Percentiles rank a stretch among this genome's conserved stretches.
These are phyloP conservation scores for Xylariaceae sp. DNA, from an alignment of 2,329 filamentous ascomycete genomes.

Conservation along the genomic window DNA sequence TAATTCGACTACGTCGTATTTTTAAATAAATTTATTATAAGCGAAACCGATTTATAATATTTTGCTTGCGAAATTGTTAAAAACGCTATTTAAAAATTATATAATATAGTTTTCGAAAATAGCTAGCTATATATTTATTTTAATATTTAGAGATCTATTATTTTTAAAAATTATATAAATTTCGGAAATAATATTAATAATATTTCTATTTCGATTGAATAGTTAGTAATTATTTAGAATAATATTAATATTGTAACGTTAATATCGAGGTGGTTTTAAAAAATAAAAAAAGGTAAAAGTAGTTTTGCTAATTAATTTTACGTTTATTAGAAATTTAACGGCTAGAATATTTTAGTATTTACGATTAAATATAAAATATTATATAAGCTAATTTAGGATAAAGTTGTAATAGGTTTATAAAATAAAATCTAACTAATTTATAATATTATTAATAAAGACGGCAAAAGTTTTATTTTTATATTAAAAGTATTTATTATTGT, in stretches of 20 bases:
- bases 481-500: too few species aligned
- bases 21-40: slow-evolving; percentile 31
- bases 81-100: slow-evolving; percentile 32
- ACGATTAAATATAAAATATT: too few species aligned
- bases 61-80: slow-evolving; percentile 35
- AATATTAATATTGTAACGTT: slow-evolving; percentile 7
- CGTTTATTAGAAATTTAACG: too few species aligned
- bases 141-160: slow-evolving; percentile 30
- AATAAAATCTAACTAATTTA: too few species aligned
- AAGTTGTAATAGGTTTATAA: too few species aligned
- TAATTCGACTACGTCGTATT: slow-evolving; percentile 33
- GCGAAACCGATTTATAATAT: slow-evolving; percentile 32
- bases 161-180: slow-evolving; percentile 37
- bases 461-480: too few species aligned
- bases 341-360: too few species aligned
- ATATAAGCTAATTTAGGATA: too few species aligned
- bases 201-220: slow-evolving; percentile 24
- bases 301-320: too few species aligned
- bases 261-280: too few species aligned
- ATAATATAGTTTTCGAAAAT: slow-evolving; percentile 28
- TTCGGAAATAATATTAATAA: slow-evolving; percentile 24
- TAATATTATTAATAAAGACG: too few species aligned
- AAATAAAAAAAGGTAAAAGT: too few species aligned
- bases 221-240: slow-evolving; percentile 19
- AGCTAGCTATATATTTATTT: slow-evolving; percentile 26